A percentile compares a stretch with the other conserved stretches of the same genome.
phyloP scores from a whole-genome alignment of 495 filamentous ascomycete species.

The Podospora pseudoanserina region DNA sequence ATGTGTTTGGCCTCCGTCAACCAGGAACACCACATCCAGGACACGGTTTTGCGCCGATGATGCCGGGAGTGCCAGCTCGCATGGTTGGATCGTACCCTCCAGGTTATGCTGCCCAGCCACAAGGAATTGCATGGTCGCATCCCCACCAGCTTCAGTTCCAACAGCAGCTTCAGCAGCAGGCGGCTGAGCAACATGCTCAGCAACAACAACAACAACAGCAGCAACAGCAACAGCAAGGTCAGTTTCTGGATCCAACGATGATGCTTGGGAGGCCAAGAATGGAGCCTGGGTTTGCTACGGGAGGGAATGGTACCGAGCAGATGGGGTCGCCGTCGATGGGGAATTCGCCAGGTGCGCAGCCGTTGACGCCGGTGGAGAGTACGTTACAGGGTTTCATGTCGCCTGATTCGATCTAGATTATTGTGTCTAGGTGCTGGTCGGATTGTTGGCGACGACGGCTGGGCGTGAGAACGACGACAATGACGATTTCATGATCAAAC shows the following conservation, averaged over 20 bases:
- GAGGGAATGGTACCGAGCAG: not conserved
- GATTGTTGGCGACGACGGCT: not conserved
- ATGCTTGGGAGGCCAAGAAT: slow-evolving; percentile 10
- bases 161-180: not conserved
- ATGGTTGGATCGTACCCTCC: not conserved
- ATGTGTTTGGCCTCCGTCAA: slow-evolving; percentile 19
- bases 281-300: slow-evolving; percentile 12
- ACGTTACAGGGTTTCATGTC: slow-evolving; percentile 15
- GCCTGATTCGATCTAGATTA: not conserved
- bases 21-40: slow-evolving; percentile 4
- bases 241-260: slow-evolving; percentile 1
- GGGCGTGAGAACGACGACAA: not conserved
- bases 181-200: slow-evolving; percentile 1
- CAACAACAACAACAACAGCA: not conserved
- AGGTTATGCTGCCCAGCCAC: not conserved
- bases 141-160: slow-evolving; percentile 27
- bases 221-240: slow-evolving; percentile 1
- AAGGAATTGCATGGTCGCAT: slow-evolving; percentile 2
- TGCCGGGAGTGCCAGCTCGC: not conserved
- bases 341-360: not conserved
- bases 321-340: not conserved
- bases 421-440: not conserved
- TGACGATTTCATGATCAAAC: not conserved
- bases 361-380: slow-evolving; percentile 20
- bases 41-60: not conserved